Conservation (phyloP, 208 protist genomes). For the Ichthyophonus hoferi region DNA sequence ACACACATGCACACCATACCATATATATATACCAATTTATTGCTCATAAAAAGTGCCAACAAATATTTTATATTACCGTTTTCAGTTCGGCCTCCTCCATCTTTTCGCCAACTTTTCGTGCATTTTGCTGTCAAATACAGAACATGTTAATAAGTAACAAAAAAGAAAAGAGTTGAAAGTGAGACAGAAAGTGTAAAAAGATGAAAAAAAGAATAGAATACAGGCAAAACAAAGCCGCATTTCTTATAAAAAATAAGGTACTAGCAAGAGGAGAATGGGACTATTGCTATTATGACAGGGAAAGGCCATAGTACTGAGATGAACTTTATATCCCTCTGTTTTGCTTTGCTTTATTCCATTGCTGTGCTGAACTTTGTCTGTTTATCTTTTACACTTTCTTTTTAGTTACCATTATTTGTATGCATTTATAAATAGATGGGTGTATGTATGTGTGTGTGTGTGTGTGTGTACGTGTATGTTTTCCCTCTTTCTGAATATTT, state of each 20-base stretch:
- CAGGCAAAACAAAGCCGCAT: neutral
- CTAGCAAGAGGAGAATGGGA: neutral
- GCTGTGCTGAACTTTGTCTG: too few species aligned
- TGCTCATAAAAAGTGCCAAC: neutral
- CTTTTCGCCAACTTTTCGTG: neutral
- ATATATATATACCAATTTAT: too few species aligned
- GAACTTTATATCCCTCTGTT: neutral
- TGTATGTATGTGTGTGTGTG: too few species aligned
- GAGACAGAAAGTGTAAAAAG: neutral
- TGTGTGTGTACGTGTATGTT: too few species aligned
- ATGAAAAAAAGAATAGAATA: neutral
- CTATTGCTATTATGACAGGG: neutral
- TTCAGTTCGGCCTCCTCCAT: constrained; percentile 19
- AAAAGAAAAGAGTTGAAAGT: neutral
- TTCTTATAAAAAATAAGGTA: neutral
- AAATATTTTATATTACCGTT: neutral
- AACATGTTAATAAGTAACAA: neutral
- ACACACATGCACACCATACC: too few species aligned
- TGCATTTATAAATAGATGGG: too few species aligned
- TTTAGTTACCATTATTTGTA: too few species aligned
- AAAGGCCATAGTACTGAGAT: neutral
- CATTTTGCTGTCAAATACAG: neutral
- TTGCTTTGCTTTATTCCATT: too few species aligned
- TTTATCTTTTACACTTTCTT: too few species aligned
- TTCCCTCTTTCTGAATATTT: too few species aligned